phyloP scores from a whole-genome alignment of 2,329 filamentous ascomycete species.

The Plenodomus biglobosus region DNA sequence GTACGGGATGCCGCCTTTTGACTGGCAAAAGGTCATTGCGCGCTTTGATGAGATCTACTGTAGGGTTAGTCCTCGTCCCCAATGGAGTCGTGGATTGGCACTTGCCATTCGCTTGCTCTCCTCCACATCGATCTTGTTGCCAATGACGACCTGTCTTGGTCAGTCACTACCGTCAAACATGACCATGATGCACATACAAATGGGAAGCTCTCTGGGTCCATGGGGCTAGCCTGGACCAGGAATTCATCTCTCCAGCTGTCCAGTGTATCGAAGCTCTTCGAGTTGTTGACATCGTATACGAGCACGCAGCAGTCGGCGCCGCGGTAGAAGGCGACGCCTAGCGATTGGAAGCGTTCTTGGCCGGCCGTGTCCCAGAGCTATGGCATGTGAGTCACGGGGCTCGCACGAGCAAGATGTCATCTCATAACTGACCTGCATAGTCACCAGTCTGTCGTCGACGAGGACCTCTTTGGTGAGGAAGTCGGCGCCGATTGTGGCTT shows the following conservation, averaged over 20 bases:
- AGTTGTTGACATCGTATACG: constrained; percentile 98
- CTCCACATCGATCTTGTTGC: constrained; percentile 98
- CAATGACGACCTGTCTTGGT: constrained; percentile 75
- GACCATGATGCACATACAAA: constrained; percentile 66
- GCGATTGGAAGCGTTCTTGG: constrained; percentile 94
- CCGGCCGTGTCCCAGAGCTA: constrained; percentile 98
- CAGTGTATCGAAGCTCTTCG: constrained; percentile 97
- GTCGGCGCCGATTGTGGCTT: constrained; percentile 97
- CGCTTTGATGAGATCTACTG: constrained; percentile 85
- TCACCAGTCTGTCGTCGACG: constrained; percentile 94
- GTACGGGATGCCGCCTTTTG: constrained; percentile 95
- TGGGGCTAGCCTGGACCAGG: constrained; percentile 91
- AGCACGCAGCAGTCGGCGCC: constrained; percentile 97
- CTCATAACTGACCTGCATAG: constrained; percentile 79
- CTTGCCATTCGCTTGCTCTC: constrained; percentile 90
- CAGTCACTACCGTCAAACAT: constrained; percentile 5
- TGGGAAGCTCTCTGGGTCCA: constrained; percentile 95
- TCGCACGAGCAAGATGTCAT: constrained; percentile 3
- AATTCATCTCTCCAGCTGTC: constrained; percentile 99
- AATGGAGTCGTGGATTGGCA: constrained; percentile 6
- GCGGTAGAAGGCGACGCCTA: constrained; percentile 96
- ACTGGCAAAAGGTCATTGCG: constrained; percentile 96
- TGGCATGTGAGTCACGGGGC: constrained; percentile 19
- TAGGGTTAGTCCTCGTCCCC: constrained; percentile 11
- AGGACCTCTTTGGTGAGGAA: constrained; percentile 98